Evolutionary conservation across 73 alveolate species (phyloP), one percentile per base, ranked within the genome.

Genomic region (Breviolum minutum): DNA sequence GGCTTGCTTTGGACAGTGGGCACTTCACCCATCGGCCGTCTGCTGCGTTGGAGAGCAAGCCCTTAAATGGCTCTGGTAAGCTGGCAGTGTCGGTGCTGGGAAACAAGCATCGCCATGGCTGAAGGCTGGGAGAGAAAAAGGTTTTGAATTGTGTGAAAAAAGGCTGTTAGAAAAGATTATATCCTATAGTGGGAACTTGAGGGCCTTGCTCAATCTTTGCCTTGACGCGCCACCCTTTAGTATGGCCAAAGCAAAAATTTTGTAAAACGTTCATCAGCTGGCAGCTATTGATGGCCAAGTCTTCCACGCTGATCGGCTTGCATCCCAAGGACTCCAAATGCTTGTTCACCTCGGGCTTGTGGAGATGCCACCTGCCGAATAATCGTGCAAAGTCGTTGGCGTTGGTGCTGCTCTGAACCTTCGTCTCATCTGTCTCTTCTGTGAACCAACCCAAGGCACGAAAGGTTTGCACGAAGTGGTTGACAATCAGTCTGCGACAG

Each of bases 61-160:
- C 80, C 9, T 30, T 26, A 30, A 11, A 17, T 70, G 30, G 30
- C 29, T 70, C 30, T 70, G 80, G 80, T 30, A 70, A 17, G 80
- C 80, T 17, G 9, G 80, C 16, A 8, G 80, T 70, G 29, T 70
- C 80, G 8, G 80, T 70, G 16, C 30, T 70, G 8, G 16, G 40
- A 17, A 70, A 70, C 80, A 70, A 70, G 80, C 80, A 70, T 9
- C 80, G 80, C 80, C 80, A 70, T 70, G 80, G 80, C 80, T 70
- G 8, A n/a, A 8, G 29, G 27, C 80, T 70, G 16, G 24, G 80
- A 8, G 27, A 70, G 29, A 16, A 11, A 17, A 70, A 17, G 29
- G 16, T 17, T 70, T 70, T 8, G 27, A 70, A 30, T 16, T 70
- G 16, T 10, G 30, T n/a, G n/a, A n/a, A n/a, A n/a, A n/a, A n/a